These are phyloP conservation scores for Hypoxylon sp. DNA, from an alignment of 2,329 filamentous ascomycete species.

Conservation along the genomic window DNA sequence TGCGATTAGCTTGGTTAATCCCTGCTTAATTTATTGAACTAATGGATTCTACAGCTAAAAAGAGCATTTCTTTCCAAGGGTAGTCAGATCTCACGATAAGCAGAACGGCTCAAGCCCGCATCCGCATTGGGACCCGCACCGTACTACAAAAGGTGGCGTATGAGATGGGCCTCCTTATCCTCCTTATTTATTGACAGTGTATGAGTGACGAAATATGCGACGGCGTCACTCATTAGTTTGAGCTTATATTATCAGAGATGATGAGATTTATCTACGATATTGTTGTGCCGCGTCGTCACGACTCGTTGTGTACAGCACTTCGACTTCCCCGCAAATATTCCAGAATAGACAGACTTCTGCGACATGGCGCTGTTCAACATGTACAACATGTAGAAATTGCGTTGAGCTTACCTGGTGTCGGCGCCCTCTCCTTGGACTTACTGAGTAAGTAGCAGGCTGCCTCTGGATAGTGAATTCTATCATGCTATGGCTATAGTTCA, in stretches of 20 bases:
- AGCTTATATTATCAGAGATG: slow-evolving; percentile 3
- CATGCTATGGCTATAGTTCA: background rate
- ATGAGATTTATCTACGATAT: slow-evolving; percentile 12
- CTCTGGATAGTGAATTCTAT: background rate
- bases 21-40: slow-evolving; percentile 32
- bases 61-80: slow-evolving; percentile 28
- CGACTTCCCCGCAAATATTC: slow-evolving; percentile 3
- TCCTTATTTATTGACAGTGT: slow-evolving; percentile 19
- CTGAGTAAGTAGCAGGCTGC: background rate
- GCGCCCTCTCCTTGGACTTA: background rate
- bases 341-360: slow-evolving; percentile 17
- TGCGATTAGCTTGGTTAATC: slow-evolving; percentile 24
- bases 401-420: background rate
- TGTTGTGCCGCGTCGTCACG: background rate
- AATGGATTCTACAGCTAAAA: slow-evolving; percentile 18
- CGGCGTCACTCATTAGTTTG: slow-evolving; percentile 5
- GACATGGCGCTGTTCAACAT: slow-evolving; percentile 11
- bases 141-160: slow-evolving; percentile 16
- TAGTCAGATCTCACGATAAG: slow-evolving; percentile 22
- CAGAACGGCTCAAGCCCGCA: slow-evolving; percentile 19
- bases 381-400: background rate
- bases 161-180: slow-evolving; percentile 28
- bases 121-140: slow-evolving; percentile 19
- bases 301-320: background rate
- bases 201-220: slow-evolving; percentile 23